A percentile compares a stretch with the other conserved stretches of the same genome.
phyloP scores from a whole-genome alignment of 2,329 filamentous ascomycete species.

The Teratosphaeria viscida region DNA sequence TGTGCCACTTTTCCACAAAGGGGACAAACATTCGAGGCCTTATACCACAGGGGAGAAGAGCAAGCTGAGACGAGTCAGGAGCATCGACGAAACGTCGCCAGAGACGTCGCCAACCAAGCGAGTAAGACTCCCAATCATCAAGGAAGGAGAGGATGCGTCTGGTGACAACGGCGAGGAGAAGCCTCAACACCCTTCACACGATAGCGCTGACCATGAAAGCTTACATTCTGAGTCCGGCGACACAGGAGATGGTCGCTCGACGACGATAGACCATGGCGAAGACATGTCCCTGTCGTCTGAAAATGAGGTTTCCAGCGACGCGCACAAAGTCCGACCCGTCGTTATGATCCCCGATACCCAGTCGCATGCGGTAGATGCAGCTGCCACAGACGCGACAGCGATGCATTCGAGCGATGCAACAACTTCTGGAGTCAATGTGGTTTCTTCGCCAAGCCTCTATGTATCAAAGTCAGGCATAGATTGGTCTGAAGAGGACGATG shows the following conservation, averaged over 20 bases:
- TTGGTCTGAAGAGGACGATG: not conserved
- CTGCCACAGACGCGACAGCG: not conserved
- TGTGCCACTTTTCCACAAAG: not conserved
- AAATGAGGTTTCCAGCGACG: not conserved
- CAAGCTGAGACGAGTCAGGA: not conserved
- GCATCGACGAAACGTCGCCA: conserved; percentile 1
- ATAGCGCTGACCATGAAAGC: not conserved
- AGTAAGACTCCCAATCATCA: not conserved
- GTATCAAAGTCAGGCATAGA: not conserved
- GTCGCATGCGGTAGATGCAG: not conserved
- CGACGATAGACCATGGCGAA: not conserved
- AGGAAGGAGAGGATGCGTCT: not conserved
- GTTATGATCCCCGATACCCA: not conserved
- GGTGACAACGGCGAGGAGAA: not conserved
- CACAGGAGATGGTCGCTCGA: not conserved
- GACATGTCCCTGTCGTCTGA: not conserved
- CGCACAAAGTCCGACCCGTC: not conserved
- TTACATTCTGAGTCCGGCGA: not conserved
- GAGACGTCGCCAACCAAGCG: not conserved
- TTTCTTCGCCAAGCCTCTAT: not conserved
- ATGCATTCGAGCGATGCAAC: not conserved
- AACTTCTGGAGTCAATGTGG: not conserved
- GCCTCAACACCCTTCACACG: not conserved
- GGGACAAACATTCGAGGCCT: not conserved
- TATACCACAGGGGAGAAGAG: not conserved